Percentiles rank a stretch among this genome's conserved stretches.
phyloP scores from a whole-genome alignment of 331 rosid species.

The Phaseolus coccineus region DNA sequence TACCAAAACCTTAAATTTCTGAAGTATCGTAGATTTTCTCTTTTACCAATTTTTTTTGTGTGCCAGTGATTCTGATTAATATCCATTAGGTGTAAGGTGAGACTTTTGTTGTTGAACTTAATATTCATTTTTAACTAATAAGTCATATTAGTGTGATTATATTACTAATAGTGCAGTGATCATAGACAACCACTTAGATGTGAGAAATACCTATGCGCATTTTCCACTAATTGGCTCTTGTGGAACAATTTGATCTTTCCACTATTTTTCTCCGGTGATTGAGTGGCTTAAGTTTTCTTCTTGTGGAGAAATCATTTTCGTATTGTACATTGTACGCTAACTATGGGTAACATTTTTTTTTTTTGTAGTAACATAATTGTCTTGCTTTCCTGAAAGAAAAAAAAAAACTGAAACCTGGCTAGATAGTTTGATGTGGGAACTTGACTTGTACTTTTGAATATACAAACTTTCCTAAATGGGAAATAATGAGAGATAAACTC shows the following conservation, averaged over 20 bases:
- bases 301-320: neutral
- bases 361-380: neutral
- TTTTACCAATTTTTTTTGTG: neutral
- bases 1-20: neutral
- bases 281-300: neutral
- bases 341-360: neutral
- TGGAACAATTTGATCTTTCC: neutral
- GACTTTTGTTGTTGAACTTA: neutral
- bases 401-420: neutral
- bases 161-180: neutral
- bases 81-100: neutral
- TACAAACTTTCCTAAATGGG: neutral
- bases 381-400: neutral
- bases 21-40: neutral
- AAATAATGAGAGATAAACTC: neutral
- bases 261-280: neutral
- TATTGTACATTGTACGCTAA: neutral
- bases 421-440: neutral
- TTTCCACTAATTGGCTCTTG: neutral
- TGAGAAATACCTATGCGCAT: neutral
- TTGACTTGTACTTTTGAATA: neutral
- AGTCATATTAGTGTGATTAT: neutral
- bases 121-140: neutral
- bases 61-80: neutral
- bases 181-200: neutral